Base-by-base conservation (phyloP, 2,329 filamentous ascomycete species). In the Cladosporium austrohemisphaericum region DNA sequence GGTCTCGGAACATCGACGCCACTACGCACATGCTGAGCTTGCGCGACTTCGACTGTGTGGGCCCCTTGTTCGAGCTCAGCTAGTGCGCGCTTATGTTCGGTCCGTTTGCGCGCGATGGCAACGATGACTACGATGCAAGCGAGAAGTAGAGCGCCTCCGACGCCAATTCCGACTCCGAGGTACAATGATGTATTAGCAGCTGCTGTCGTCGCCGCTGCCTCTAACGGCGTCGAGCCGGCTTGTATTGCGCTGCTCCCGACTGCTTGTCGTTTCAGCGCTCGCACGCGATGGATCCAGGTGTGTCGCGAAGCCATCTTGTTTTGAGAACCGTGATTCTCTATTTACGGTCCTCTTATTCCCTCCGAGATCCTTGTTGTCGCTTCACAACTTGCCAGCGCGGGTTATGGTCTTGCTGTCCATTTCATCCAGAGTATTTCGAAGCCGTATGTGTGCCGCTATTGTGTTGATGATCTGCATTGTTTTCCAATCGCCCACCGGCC, bases 151-250 rank as follows among this genome's bases (percentile, higher is more conserved):
- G 56, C 52, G 7, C 52, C 52, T 5, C 63, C 64, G 11, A 65
- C 49, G 2, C 60, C 62, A 8, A 60, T 37, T 19, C 63, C 65
- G 7, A 65, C 54, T 7, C 56, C 61, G 6, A 63, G 41, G 19
- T 55, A 62, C 11, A 52, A 40, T 1, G 52, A 51, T 5, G 52
- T 50, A 41, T 49, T 54, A 16, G 50, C 29, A 3, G 51, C 40
- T 19, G 52, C 28, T 9, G 37, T 16, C 11, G 40, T 31, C 5
- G 14, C 16, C 3, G 37, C 22, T 35, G 37, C 23, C 13, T 25
- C 8, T 28, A 14, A 11, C 9, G 25, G 22, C 25, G 33, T 10
- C 49, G 31, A 26, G 35, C 46, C 28, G 47, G n/a, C n/a, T n/a
- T n/a, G n/a, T n/a, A n/a, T 51, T 36, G 54, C 37, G 29, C 43